Evolutionary conservation across 108 stramenopile species (phyloP), one percentile per base, ranked within the genome.

Genomic region (Skeletonema potamos): DNA sequence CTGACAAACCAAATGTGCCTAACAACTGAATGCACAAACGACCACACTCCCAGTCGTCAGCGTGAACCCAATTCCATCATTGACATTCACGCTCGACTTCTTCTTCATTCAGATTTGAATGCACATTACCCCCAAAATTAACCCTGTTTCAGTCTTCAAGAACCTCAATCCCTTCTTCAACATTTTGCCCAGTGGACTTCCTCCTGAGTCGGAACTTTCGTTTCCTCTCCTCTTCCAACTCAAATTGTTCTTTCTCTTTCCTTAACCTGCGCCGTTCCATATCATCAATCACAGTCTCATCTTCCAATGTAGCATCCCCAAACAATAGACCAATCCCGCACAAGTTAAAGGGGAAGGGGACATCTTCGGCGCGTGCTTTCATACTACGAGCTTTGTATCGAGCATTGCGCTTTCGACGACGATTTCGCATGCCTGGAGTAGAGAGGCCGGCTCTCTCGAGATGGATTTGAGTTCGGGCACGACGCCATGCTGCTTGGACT

Each of bases 371-470:
- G 72, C 13, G 48, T 29, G 29, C 59, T 48, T 10, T 72, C 54
- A 43, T 34, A n/a, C 20, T 34, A n/a, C 20, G 29, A 64, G 26
- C 73, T 54, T 43, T 30, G 17, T 30, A 55, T 22, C 30, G 54
- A 26, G 92, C 88, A 44, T 74, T 76, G 20, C 88, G 85, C 18
- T 75, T 73, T 10, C 86, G 72, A 24, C 68, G 77, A 15, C 86
- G 78, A 69, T 91, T 91, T 20, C 90, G 81, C 74, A 91, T 91
- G 2, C 73, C 78, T 9, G 85, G 72, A 1, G 92, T 94, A 29
- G 72, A 74, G n/a, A 79, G 18, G 2, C 84, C 87, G 34, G 82
- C 43, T 22, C 72, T 54, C 22, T 90, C 90, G 64, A 91, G 68
- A 6, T 73, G 28, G 6, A 84, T 71, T 61, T 84, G 67, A 27